A percentile compares a stretch with the other conserved stretches of the same genome.
These are phyloP conservation scores for Sarcodon sp. DNA, from an alignment of 768 basidiomycete species.

Conservation along the genomic window DNA sequence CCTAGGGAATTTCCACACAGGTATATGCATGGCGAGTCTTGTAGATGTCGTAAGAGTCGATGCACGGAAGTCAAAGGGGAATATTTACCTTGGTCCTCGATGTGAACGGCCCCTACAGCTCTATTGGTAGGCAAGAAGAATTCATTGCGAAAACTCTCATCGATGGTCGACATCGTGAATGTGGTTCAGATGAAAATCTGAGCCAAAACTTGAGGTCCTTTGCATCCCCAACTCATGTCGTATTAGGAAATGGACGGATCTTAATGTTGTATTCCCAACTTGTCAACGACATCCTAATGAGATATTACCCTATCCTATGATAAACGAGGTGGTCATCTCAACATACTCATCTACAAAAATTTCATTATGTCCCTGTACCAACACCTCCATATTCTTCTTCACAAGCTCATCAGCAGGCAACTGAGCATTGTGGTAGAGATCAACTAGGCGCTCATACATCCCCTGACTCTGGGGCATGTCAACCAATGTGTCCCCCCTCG, in stretches of 20 bases:
- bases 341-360: slow-evolving; percentile 35
- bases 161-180: background rate
- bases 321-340: slow-evolving; percentile 29
- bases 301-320: slow-evolving; percentile 8
- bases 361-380: slow-evolving; percentile 42
- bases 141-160: slow-evolving; percentile 4
- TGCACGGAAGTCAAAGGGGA: slow-evolving; percentile 1
- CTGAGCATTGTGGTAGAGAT: slow-evolving; percentile 3
- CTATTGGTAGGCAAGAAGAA: slow-evolving; percentile 30
- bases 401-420: slow-evolving; percentile 18
- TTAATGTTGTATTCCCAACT: too few relatives aligned
- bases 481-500: slow-evolving; percentile 56
- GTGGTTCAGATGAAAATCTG: too few relatives aligned
- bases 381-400: slow-evolving; percentile 21
- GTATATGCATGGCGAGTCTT: slow-evolving; percentile 56
- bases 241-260: too few relatives aligned
- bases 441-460: slow-evolving; percentile 40
- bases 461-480: slow-evolving; percentile 45
- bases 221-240: too few relatives aligned
- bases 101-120: slow-evolving; percentile 28
- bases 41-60: slow-evolving; percentile 11
- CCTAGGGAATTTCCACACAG: slow-evolving; percentile 96
- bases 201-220: too few relatives aligned
- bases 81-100: slow-evolving; percentile 6
- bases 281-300: too few relatives aligned